A percentile compares a stretch with the other conserved stretches of the same genome.
These are phyloP conservation scores for Punctularia strigosozonata DNA, from an alignment of 768 basidiomycete genomes.

Conservation along the genomic window DNA sequence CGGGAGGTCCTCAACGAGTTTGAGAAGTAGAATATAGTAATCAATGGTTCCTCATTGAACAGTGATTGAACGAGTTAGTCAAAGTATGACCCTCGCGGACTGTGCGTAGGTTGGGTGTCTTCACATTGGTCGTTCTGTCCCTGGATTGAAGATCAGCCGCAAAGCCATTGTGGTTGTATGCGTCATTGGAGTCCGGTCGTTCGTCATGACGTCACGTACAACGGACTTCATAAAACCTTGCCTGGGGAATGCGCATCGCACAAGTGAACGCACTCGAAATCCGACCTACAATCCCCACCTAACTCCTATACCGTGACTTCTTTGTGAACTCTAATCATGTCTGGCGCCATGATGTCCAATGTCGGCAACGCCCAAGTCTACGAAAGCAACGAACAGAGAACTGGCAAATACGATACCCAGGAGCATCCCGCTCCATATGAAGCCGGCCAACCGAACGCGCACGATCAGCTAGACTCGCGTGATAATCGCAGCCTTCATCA, in stretches of 20 bases:
- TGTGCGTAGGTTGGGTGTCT: too few species aligned
- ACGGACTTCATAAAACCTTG: too few species aligned
- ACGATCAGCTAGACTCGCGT: slow-evolving; percentile 32
- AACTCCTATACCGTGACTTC: neutral
- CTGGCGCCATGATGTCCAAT: slow-evolving; percentile 35
- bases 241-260: too few species aligned
- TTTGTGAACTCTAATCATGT: slow-evolving; percentile 7
- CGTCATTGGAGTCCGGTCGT: too few species aligned
- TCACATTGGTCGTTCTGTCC: too few species aligned
- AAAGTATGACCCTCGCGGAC: too few species aligned
- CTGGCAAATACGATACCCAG: slow-evolving; percentile 9
- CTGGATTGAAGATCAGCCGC: too few species aligned
- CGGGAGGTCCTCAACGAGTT: neutral
- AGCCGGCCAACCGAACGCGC: slow-evolving; percentile 21
- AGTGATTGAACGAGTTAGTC: too few species aligned
- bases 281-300: neutral
- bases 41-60: too few species aligned
- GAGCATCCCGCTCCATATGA: slow-evolving; percentile 17
- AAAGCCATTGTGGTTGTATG: too few species aligned
- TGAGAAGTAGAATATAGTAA: too few species aligned
- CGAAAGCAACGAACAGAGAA: slow-evolving; percentile 38
- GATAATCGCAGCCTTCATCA: slow-evolving; percentile 32
- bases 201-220: too few species aligned
- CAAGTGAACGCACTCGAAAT: slow-evolving; percentile 4
- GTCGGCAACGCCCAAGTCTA: slow-evolving; percentile 37